Conservation (phyloP, 208 protist genomes). For the Borovskyia barvae region DNA sequence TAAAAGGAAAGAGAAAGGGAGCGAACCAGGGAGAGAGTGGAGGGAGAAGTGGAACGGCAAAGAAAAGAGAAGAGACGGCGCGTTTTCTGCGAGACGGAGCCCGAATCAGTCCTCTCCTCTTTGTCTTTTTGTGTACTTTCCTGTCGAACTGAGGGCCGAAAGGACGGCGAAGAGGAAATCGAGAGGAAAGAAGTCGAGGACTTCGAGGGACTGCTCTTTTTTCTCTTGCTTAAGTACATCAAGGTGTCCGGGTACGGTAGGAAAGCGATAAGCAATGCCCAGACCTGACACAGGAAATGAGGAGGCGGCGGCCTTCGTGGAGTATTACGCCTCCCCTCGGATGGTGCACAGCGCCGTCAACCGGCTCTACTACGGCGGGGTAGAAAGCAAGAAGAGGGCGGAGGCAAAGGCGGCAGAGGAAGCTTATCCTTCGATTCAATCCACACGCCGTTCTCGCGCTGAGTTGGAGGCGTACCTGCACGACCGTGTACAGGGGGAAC, state of each 20-base stretch:
- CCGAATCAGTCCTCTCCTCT: too few relatives aligned
- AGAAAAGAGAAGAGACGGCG: too few relatives aligned
- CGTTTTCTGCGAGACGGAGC: too few relatives aligned
- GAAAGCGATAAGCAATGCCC: constrained; percentile 35
- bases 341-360: constrained; percentile 76
- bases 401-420: constrained; percentile 38
- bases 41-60: too few relatives aligned
- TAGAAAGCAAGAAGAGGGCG: constrained; percentile 42
- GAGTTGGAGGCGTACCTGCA: constrained; percentile 72
- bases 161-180: constrained; percentile 3
- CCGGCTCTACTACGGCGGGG: constrained; percentile 59
- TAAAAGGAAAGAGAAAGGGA: too few relatives aligned
- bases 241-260: neutral
- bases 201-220: constrained; percentile 5
- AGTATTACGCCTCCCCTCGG: constrained; percentile 70
- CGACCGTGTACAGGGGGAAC: constrained; percentile 55
- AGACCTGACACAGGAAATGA: constrained; percentile 69
- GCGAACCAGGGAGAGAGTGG: too few relatives aligned
- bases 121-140: constrained; percentile 3
- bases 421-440: constrained; percentile 39
- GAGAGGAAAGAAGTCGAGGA: neutral
- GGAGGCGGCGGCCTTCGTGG: constrained; percentile 62
- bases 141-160: neutral
- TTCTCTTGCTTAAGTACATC: constrained; percentile 5
- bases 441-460: constrained; percentile 43